Base-by-base conservation (phyloP, 257 asterid species). In the Solanum pimpinellifolium region DNA sequence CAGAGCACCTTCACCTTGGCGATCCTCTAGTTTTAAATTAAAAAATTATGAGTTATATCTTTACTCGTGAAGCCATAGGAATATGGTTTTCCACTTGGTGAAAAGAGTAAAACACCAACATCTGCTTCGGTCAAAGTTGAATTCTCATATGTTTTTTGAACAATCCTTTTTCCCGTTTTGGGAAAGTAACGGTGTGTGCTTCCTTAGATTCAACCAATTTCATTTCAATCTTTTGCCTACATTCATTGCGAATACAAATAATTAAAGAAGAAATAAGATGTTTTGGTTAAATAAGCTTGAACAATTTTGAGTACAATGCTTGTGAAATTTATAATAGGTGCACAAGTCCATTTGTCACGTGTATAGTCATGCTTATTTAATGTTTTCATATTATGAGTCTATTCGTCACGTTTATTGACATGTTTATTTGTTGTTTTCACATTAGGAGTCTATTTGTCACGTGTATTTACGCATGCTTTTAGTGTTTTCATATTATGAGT, bases 211-310 rank as follows among this genome's bases (percentile, higher is more conserved):
- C 9, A 0, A 35, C 20, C 9, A 35, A 5, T 9, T 73, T 73
- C 80, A 73, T 35, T 73, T 73, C 80, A 73, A 73, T 73, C 47
- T 73, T 73, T 73, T 73, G 29, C 80, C 47, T 10, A 73, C 47
- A 9, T 35, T 47, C 10, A 73, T 35, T 35, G 80, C 29, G 3
- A 35, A 73, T 35, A 4, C 5, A 73, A 20, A 35, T 73, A 73
- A 35, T 33, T 11, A 73, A 73, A 73, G 49, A 73, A 73, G 47
- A 35, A 33, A 73, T 72, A 20, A 35, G 1, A 35, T 73, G 18
- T 33, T 73, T 35, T 35, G 27, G 49, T 0, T 37, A 18, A 73
- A 73, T 20, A 73, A 9, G 18, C 16, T 10, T 9, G 29, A 20
- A 5, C 3, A 73, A 37, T 37, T 73, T 73, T 33, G 80, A 73